These are phyloP conservation scores for Panicum virgatum DNA, from an alignment of 202 grass and related monocot species.

Conservation along the genomic window DNA sequence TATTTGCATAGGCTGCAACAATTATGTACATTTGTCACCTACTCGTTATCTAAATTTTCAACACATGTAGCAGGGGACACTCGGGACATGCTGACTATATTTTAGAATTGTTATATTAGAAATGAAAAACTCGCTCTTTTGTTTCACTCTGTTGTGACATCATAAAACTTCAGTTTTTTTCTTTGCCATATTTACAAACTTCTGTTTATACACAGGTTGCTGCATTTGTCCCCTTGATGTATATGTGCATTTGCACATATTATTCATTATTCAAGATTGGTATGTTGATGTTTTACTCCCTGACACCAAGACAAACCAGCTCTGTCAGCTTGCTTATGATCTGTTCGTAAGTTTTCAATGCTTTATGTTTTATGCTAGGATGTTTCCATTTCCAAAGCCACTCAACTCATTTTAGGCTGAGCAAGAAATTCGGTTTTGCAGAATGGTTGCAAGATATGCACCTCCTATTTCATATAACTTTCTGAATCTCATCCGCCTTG, in stretches of 20 bases:
- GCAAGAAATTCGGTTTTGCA: constrained; percentile 50
- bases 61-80: constrained; percentile 6
- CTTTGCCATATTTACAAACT: constrained; percentile 4
- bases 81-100: not conserved
- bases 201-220: constrained; percentile 70
- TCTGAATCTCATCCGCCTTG: constrained; percentile 97
- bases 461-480: constrained; percentile 99
- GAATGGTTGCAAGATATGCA: constrained; percentile 99
- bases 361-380: constrained; percentile 25
- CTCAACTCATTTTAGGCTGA: constrained; percentile 35
- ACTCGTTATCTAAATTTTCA: constrained; percentile 19
- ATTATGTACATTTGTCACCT: not conserved
- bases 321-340: constrained; percentile 99
- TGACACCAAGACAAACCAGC: constrained; percentile 95
- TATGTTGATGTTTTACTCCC: constrained; percentile 99
- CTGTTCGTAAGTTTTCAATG: constrained; percentile 85
- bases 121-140: not conserved
- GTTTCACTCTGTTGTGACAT: constrained; percentile 6
- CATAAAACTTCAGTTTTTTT: not conserved
- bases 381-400: constrained; percentile 32
- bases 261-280: constrained; percentile 99
- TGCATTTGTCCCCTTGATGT: constrained; percentile 94
- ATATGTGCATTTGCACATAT: constrained; percentile 99
- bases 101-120: not conserved
- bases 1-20: not conserved